phyloP scores from a whole-genome alignment of 1,139 yeast species.

The Yamadazyma diospyri region DNA sequence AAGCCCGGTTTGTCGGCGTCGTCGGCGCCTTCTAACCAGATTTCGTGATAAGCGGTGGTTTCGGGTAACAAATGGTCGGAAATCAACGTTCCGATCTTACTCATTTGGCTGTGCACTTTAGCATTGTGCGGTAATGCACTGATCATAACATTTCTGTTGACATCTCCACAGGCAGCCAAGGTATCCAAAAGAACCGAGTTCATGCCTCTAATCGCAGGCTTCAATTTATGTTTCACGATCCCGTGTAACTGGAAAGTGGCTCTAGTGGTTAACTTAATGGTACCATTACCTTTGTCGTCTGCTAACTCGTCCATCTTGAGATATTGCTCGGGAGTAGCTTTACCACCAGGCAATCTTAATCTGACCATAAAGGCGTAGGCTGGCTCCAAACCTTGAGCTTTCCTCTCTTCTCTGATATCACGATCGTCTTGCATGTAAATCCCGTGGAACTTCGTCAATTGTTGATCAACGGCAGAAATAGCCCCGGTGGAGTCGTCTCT shows the following conservation, averaged over 20 bases:
- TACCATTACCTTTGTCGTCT: constrained; percentile 84
- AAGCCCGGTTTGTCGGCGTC: constrained; percentile 67
- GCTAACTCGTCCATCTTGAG: constrained; percentile 79
- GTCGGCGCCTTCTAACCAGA: constrained; percentile 91
- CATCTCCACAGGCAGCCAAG: constrained; percentile 98
- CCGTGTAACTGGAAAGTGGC: constrained; percentile 98
- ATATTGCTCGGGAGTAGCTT: constrained; percentile 86
- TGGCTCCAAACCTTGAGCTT: constrained; percentile 90
- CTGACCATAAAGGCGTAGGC: constrained; percentile 96
- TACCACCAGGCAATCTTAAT: constrained; percentile 93
- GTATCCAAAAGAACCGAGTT: constrained; percentile 89
- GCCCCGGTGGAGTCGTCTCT: constrained; percentile 85
- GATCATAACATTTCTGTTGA: constrained; percentile 91
- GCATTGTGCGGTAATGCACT: constrained; percentile 86
- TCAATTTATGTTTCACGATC: constrained; percentile 82
- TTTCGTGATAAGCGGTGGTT: constrained; percentile 95
- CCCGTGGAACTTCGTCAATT: constrained; percentile 95
- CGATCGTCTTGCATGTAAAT: constrained; percentile 99
- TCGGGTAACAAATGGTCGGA: constrained; percentile 83
- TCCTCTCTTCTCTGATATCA: constrained; percentile 90
- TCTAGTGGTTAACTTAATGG: constrained; percentile 91
- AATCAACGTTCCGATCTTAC: constrained; percentile 58
- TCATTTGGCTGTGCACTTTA: constrained; percentile 73
- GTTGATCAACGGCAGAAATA: constrained; percentile 89
- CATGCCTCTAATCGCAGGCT: constrained; percentile 91